Base-by-base conservation (phyloP, 257 asterid species). In the Petrea volubilis region DNA sequence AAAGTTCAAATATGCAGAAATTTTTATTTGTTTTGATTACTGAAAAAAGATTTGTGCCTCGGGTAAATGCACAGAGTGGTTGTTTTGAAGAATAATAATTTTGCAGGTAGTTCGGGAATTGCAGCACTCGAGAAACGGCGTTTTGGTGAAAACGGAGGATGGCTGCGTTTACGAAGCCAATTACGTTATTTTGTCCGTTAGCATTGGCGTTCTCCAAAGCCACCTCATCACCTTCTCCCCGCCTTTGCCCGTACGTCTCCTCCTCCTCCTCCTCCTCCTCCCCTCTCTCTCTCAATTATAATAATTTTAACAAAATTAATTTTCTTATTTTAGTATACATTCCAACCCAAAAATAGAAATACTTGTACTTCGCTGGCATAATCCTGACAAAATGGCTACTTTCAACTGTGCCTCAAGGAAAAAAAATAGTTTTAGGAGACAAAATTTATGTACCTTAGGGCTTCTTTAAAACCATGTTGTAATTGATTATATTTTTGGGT, bases 201-300 rank as follows among this genome's bases (percentile, higher is more conserved):
- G 97, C 77, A 90, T 93, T 61, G 98, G 98, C 9, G 97, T 93
- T 80, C 97, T 93, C 70, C 98, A 93, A 72, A 84, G 87, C 80
- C 75, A 83, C 34, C 96, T 90, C 74, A 91, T 93, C 80, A 80
- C 87, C 75, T 81, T 90, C 80, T 72, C 67, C 24, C 98, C 97
- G 7, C 87, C 90, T 7, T 75, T 93, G 70, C 98, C 98, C 4
- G 98, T 91, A 82, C 47, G 90, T 77, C 31, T 27, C 31, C 36
- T 52, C 68, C 53, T 17, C 40, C 15, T 27, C 18, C 23, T 6
- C 14, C 21, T 0, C 31, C 11, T 47, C 13, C 18, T 14, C 11
- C 60, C 33, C 2, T 44, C 5, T 44, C 1, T 13, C 5, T 44
- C 20, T 38, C 44, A 38, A 38, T n/a, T n/a, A n/a, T n/a, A n/a